Evolutionary conservation across 164 flowering plant species (phyloP).

Genomic region (Aristolochia fimbriata): DNA sequence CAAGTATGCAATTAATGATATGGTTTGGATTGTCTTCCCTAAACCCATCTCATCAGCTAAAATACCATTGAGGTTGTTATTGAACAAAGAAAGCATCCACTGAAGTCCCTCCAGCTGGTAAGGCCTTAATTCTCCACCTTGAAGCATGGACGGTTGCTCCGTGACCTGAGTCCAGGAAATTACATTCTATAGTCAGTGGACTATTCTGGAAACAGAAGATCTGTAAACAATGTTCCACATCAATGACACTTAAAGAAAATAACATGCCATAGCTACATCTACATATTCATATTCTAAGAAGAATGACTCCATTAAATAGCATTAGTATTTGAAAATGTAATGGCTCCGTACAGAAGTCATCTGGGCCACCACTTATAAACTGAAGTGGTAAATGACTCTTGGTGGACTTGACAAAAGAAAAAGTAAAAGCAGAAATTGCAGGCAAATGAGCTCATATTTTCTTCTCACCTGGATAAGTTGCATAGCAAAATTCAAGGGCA

Average conservation of each 20-base stretch:
- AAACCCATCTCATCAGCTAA: conserved; percentile 99
- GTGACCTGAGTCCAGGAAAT: conserved; percentile 39
- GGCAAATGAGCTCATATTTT: neutral
- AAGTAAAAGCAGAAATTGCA: neutral
- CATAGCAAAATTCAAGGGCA: neutral
- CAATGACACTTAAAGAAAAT: no score
- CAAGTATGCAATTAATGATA: conserved; percentile 83
- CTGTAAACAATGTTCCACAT: no score
- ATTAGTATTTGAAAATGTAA: no score
- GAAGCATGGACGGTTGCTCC: conserved; percentile 93
- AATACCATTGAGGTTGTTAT: conserved; percentile 94
- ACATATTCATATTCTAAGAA: no score
- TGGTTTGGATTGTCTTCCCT: conserved; percentile 98
- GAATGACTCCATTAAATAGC: no score
- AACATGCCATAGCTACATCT: no score
- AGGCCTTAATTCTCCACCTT: conserved; percentile 87
- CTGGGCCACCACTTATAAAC: no score
- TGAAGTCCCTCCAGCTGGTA: conserved; percentile 99
- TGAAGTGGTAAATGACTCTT: no score
- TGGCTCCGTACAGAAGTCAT: no score
- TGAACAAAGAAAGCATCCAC: conserved; percentile 98
- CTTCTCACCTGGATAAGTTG: neutral
- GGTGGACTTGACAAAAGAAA: no score
- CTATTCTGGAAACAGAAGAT: no score
- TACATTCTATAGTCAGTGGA: no score